Percentiles rank a stretch among this genome's conserved stretches.
Evolutionary conservation across 805 yeast species (phyloP).

Genomic region (Yamadazyma insecticola): DNA sequence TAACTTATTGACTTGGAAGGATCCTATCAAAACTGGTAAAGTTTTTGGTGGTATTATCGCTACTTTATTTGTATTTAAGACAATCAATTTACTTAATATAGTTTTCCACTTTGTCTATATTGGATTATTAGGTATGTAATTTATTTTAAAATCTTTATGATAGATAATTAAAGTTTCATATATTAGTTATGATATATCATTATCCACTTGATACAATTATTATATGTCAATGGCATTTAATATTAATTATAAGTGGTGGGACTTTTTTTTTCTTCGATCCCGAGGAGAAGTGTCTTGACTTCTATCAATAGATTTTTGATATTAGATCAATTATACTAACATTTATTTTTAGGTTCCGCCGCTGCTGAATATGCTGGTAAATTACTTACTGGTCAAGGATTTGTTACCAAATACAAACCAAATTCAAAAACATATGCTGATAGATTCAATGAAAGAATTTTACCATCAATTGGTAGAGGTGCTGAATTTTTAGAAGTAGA

Average conservation of each 20-base stretch:
- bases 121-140: constrained; percentile 42
- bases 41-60: constrained; percentile 62
- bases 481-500: constrained; percentile 50
- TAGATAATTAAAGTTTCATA: too few relatives aligned
- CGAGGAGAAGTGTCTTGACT: neutral
- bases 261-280: neutral
- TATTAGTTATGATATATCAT: too few relatives aligned
- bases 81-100: constrained; percentile 57
- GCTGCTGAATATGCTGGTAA: constrained; percentile 75
- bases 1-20: constrained; percentile 63
- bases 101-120: constrained; percentile 58
- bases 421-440: constrained; percentile 35
- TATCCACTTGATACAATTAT: too few relatives aligned
- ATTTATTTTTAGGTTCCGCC: constrained; percentile 47
- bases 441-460: constrained; percentile 29
- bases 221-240: too few relatives aligned
- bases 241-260: too few relatives aligned
- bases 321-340: constrained; percentile 23
- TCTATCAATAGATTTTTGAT: neutral
- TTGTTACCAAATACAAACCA: constrained; percentile 74
- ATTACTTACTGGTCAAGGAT: constrained; percentile 69
- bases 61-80: constrained; percentile 54
- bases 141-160: too few relatives aligned
- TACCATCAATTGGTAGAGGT: constrained; percentile 41
- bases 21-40: constrained; percentile 74